Evolutionary conservation across 768 basidiomycete species (phyloP), one percentile per base, ranked within the genome.

Genomic region (Cyclocybe cylindracea): DNA sequence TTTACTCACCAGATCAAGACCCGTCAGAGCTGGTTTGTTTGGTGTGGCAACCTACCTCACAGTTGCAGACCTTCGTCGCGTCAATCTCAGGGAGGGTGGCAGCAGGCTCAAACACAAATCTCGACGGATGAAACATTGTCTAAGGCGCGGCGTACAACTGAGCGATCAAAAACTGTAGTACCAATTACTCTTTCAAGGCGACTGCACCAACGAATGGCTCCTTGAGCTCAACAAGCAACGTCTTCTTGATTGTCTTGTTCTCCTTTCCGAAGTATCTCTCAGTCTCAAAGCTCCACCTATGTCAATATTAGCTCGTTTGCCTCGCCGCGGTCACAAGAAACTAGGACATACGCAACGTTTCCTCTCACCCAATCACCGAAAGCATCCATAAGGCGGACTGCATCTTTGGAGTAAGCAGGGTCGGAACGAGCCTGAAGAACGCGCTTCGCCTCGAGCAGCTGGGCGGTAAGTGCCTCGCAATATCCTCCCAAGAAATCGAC

Each of bases 351-450:
- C 50, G 16, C 50, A 18, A 44, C 50, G 35, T 51, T 51, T 14
- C 50, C 50, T 39, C 43, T 44, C 13, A 38, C 50, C 50, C 50
- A 51, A 9, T 51, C 50, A 13, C 43, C 42, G 7, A 51, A 32
- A 8, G 43, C 50, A 16, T 51, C 41, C 19, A 51, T 32, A 19
- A 34, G 24, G 13, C 50, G 38, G 6, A 51, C 42, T 6, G 34
- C 50, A 11, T 51, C 50, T 31, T 9, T 13, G 10, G 50, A 51
- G 29, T 44, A 51, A 2, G 29, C 35, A 13, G 50, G 42, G 13
- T 51, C 50, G 13, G 43, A n/a, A 2, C 43, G 50, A 51, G 43
- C 31, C 8, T 33, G 10, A n/a, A 51, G 37, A 14, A 37, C 11
- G 10, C 35, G 43, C 13, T 44, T 14, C 9, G 50, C 50, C 16